Conservation (phyloP, 176 grass and related monocot species). For the Raddia distichophylla region DNA sequence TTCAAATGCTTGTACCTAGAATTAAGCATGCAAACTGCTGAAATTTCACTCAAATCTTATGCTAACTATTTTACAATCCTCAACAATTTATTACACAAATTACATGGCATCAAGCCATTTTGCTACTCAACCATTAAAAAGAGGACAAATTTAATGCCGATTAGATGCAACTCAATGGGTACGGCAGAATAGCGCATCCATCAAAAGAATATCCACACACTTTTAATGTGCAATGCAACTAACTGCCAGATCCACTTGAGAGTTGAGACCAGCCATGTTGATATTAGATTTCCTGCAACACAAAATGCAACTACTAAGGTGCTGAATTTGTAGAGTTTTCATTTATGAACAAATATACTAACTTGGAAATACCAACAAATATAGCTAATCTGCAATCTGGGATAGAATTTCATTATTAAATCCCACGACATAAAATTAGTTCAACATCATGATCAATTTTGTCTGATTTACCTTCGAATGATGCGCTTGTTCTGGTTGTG, state of each 20-base stretch:
- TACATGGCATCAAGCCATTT: too few relatives aligned
- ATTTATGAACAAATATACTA: not conserved
- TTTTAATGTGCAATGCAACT: slow-evolving; percentile 28
- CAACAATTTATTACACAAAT: too few relatives aligned
- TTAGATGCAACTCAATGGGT: too few relatives aligned
- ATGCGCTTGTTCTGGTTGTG: not conserved
- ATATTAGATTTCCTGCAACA: slow-evolving; percentile 39
- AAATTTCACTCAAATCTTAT: too few relatives aligned
- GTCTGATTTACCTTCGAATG: slow-evolving; percentile 42
- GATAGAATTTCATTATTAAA: not conserved
- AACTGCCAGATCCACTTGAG: slow-evolving; percentile 1
- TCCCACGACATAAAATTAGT: not conserved
- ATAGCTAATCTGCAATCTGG: not conserved
- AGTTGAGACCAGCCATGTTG: not conserved
- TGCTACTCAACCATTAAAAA: too few relatives aligned
- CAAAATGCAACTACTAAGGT: slow-evolving; percentile 5
- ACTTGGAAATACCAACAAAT: not conserved
- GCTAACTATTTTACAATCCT: too few relatives aligned
- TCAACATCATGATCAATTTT: not conserved
- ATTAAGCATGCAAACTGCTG: too few relatives aligned
- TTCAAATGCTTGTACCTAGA: too few relatives aligned
- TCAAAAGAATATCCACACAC: slow-evolving; percentile 9
- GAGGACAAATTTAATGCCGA: too few relatives aligned
- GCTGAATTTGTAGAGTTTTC: not conserved
- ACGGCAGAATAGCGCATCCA: too few relatives aligned